Evolutionary conservation across 305 asterid species (phyloP).

Genomic region (Fraxinus albicans): DNA sequence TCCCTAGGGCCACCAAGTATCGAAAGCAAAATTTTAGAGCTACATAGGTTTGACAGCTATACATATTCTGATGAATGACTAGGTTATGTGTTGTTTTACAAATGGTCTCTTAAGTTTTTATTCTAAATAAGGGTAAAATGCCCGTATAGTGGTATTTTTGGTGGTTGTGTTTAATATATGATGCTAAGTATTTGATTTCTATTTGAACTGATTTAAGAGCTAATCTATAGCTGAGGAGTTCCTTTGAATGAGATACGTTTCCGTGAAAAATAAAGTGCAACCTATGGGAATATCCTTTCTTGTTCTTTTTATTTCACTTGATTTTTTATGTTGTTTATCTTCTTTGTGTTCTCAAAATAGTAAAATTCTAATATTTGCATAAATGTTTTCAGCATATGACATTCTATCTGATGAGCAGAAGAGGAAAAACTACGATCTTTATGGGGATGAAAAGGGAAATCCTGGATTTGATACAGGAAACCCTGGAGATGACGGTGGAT

Average conservation of each 20-base stretch:
- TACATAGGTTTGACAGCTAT: neutral
- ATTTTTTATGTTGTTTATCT: neutral
- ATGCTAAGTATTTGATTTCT: neutral
- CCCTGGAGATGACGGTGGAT: constrained; percentile 59
- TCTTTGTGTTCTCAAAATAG: neutral
- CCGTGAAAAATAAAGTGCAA: neutral
- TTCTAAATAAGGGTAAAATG: neutral
- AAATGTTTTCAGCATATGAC: constrained; percentile 68
- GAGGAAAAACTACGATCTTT: constrained; percentile 88
- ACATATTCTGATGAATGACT: neutral
- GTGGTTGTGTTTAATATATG: neutral
- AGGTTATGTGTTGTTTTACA: neutral
- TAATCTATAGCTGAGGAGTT: neutral
- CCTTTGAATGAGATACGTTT: neutral
- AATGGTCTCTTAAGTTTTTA: neutral
- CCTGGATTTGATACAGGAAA: constrained; percentile 67
- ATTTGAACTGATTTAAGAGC: neutral
- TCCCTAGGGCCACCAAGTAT: neutral
- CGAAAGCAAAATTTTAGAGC: neutral
- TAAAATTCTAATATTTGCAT: constrained; percentile 7
- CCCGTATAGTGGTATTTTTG: neutral
- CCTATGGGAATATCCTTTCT: neutral
- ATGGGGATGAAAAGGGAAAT: constrained; percentile 78
- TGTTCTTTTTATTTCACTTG: neutral
- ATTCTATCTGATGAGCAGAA: constrained; percentile 83